Base-by-base conservation (phyloP, 2,329 filamentous ascomycete genomes). In the Sporothrix variecibatus region DNA sequence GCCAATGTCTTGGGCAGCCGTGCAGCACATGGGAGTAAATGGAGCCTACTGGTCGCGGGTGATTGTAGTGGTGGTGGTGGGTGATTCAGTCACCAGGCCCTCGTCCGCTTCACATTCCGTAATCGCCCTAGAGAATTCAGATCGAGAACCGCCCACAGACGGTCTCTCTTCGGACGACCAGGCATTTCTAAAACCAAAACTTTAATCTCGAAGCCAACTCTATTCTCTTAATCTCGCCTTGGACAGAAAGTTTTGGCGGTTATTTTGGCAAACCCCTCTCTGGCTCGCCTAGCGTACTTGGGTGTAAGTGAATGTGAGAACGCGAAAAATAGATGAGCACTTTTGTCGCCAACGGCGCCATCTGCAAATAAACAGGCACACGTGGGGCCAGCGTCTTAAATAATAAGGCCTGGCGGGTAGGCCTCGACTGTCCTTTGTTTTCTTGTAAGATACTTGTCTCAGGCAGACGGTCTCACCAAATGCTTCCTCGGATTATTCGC, bases 341-440 rank as follows among this genome's bases (percentile, higher is more conserved):
- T n/a, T 6, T 28, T n/a, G 53, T 60, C 53, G 69, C 53, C 69
- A 71, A 71, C 53, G 49, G 68, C 68, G 68, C 68, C 70, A 53
- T 20, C 20, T 65, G 70, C 70, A 72, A 72, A 72, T 51, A 58
- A 58, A 72, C 26, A n/a, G 56, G 23, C 70, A 72, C 70, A 72
- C 70, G 70, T 72, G 70, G 70, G 70, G 53, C 15, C 20, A 20
- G 15, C 56, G 28, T 15, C 28, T 31, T 28, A 5, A 60, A 31
- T 60, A 34, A 60, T 34, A 60, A 20, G 56, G 26, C 56, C 8
- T 26, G 51, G 20, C 20, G 51, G 26, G 23, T 56, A 4, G 17
- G 23, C 11, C n/a, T n/a, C 11, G 28, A 12, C 28, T 26, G 38
- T 1, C 38, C 11, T 38, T 46, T 40, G 11, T 20, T 40, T 9